These are phyloP conservation scores for Tetracladium setigerum DNA, from an alignment of 495 filamentous ascomycete genomes.

Conservation along the genomic window DNA sequence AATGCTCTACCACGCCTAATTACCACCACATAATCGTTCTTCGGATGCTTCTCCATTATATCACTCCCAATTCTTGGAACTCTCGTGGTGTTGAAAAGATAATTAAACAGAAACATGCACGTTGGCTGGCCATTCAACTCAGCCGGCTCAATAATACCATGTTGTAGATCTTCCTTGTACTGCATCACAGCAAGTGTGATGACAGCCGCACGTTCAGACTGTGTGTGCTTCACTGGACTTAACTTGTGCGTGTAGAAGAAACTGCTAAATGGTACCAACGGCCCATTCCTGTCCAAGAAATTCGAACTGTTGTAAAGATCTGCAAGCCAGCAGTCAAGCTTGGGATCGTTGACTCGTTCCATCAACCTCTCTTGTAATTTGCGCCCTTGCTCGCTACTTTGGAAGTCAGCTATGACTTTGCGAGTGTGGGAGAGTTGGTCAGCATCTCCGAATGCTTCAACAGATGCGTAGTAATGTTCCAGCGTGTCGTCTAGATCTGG, in stretches of 20 bases:
- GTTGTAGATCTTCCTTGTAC: conserved; percentile 20
- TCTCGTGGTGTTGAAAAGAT: conserved; percentile 24
- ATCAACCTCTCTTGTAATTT: conserved; percentile 1
- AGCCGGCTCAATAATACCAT: conserved; percentile 11
- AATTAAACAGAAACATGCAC: conserved; percentile 17
- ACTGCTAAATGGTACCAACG: conserved; percentile 16
- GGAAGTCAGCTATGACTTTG: not conserved
- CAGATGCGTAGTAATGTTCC: not conserved
- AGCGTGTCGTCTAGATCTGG: not conserved
- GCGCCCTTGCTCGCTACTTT: conserved; percentile 3
- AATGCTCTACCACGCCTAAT: conserved; percentile 23
- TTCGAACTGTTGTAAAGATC: conserved; percentile 3
- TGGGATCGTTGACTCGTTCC: conserved; percentile 7
- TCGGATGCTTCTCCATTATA: conserved; percentile 17
- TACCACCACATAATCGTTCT: conserved; percentile 19
- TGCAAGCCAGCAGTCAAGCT: conserved; percentile 15
- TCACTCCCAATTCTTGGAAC: conserved; percentile 19
- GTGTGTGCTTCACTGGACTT: conserved; percentile 16
- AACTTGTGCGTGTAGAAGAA: conserved; percentile 16
- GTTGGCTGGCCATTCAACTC: conserved; percentile 11
- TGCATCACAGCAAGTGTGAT: conserved; percentile 19
- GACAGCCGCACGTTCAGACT: conserved; percentile 26
- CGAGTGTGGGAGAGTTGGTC: not conserved
- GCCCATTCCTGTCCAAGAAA: conserved; percentile 11
- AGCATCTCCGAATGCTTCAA: not conserved